phyloP scores from a whole-genome alignment of 495 filamentous ascomycete species.

The Thermothielavioides terrestris region DNA sequence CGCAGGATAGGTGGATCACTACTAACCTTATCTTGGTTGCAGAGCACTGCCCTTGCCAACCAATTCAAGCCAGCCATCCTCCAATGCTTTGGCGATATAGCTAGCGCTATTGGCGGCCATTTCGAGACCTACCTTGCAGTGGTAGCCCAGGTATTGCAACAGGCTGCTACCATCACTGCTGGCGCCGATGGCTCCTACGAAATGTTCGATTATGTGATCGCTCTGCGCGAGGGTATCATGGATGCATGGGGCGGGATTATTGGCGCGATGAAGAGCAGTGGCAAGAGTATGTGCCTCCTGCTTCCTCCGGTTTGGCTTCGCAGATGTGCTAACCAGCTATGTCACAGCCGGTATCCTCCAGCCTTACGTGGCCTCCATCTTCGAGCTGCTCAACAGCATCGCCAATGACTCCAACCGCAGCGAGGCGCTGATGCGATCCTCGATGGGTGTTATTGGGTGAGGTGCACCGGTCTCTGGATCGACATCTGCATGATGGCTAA shows the following conservation, averaged over 20 bases:
- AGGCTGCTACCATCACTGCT: conserved; percentile 73
- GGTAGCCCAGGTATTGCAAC: conserved; percentile 87
- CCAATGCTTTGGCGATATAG: conserved; percentile 96
- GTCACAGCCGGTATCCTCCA: conserved; percentile 55
- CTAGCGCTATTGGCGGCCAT: conserved; percentile 83
- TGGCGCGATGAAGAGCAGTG: conserved; percentile 74
- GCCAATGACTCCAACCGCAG: conserved; percentile 75
- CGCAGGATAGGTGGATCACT: neutral
- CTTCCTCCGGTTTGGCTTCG: neutral
- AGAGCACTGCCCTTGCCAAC: conserved; percentile 70
- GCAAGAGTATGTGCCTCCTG: conserved; percentile 52
- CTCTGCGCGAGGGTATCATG: conserved; percentile 93
- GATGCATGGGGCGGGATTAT: conserved; percentile 97
- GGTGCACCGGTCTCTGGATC: neutral
- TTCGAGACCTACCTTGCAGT: conserved; percentile 89
- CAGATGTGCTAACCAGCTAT: conserved; percentile 13
- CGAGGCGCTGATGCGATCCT: conserved; percentile 80
- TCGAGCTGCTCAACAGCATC: conserved; percentile 76
- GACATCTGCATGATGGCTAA: neutral
- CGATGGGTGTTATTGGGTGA: conserved; percentile 95
- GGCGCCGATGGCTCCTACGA: conserved; percentile 67
- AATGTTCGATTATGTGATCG: conserved; percentile 91
- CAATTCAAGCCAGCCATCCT: conserved; percentile 97
- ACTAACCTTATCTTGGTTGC: conserved; percentile 17
- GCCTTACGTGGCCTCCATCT: conserved; percentile 77